phyloP scores from a whole-genome alignment of 352 stramenopile species.

The Phytopythium litorale region DNA sequence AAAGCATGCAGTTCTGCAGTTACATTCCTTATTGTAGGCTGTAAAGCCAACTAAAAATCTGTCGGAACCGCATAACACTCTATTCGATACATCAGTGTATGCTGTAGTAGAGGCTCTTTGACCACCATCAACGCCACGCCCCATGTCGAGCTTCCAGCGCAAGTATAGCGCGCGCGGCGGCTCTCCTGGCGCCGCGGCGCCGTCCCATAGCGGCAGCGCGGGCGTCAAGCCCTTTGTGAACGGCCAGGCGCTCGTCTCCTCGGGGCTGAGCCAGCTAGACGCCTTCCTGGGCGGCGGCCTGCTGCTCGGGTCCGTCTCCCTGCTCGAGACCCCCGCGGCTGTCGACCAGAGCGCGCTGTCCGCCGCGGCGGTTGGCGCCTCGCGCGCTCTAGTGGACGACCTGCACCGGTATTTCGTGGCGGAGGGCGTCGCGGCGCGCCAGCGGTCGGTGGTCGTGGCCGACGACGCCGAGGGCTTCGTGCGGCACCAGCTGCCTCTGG shows the following conservation, averaged over 20 bases:
- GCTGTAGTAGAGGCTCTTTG: not conserved
- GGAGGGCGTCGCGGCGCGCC: slow-evolving; percentile 43
- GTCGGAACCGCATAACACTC: no score
- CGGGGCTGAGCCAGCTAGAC: slow-evolving; percentile 50
- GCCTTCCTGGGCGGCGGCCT: slow-evolving; percentile 48
- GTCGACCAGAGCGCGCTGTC: not conserved
- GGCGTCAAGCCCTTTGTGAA: slow-evolving; percentile 70
- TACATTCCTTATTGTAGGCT: not conserved
- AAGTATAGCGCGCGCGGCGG: slow-evolving; percentile 12
- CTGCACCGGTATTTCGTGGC: slow-evolving; percentile 64
- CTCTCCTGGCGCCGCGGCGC: not conserved
- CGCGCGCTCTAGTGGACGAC: slow-evolving; percentile 35
- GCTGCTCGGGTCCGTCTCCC: slow-evolving; percentile 41
- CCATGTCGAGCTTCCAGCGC: slow-evolving; percentile 47
- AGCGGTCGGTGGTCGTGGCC: slow-evolving; percentile 31
- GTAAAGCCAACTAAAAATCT: not conserved
- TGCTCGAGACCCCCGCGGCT: slow-evolving; percentile 37
- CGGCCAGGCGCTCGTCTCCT: slow-evolving; percentile 54
- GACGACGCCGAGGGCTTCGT: slow-evolving; percentile 39
- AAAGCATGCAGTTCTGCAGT: not conserved
- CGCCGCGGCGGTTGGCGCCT: slow-evolving; percentile 9
- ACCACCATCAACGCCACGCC: not conserved
- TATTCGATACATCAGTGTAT: not conserved
- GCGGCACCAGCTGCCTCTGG: slow-evolving; percentile 38
- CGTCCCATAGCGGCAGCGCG: slow-evolving; percentile 10